Conservation (phyloP, 2,329 filamentous ascomycete species). For the Xylaria multiplex region DNA sequence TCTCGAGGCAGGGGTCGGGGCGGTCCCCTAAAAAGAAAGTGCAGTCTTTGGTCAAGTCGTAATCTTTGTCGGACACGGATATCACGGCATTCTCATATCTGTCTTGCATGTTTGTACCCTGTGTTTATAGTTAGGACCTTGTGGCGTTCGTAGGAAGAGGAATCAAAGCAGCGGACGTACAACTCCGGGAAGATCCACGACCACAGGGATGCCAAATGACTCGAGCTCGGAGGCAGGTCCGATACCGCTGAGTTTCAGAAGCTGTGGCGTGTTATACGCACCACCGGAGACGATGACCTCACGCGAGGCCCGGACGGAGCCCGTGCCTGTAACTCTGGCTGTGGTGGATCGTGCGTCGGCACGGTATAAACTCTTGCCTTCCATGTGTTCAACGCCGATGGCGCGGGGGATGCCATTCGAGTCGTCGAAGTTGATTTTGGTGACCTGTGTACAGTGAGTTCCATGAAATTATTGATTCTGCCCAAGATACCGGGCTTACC, state of each 20-base stretch:
- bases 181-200: slow-evolving; percentile 69
- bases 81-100: slow-evolving; percentile 30
- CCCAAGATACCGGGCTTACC: neutral
- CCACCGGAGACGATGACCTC: slow-evolving; percentile 62
- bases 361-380: slow-evolving; percentile 54
- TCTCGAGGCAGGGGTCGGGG: slow-evolving; percentile 50
- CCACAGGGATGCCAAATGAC: slow-evolving; percentile 59
- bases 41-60: slow-evolving; percentile 45
- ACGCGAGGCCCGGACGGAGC: slow-evolving; percentile 49
- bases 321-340: slow-evolving; percentile 38
- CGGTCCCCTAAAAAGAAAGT: slow-evolving; percentile 44
- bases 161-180: slow-evolving; percentile 70
- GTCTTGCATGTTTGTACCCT: slow-evolving; percentile 35
- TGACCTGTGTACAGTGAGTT: slow-evolving; percentile 47
- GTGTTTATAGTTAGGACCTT: slow-evolving; percentile 50
- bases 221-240: slow-evolving; percentile 54
- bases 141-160: slow-evolving; percentile 52
- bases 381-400: slow-evolving; percentile 55
- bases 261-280: slow-evolving; percentile 57
- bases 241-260: slow-evolving; percentile 59
- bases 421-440: slow-evolving; percentile 53
- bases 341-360: slow-evolving; percentile 53
- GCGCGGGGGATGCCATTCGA: slow-evolving; percentile 47
- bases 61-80: slow-evolving; percentile 46
- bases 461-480: neutral